A percentile compares a stretch with the other conserved stretches of the same genome.
These are phyloP conservation scores for Leccinum ochraceum DNA, from an alignment of 768 basidiomycete species.

Conservation along the genomic window DNA sequence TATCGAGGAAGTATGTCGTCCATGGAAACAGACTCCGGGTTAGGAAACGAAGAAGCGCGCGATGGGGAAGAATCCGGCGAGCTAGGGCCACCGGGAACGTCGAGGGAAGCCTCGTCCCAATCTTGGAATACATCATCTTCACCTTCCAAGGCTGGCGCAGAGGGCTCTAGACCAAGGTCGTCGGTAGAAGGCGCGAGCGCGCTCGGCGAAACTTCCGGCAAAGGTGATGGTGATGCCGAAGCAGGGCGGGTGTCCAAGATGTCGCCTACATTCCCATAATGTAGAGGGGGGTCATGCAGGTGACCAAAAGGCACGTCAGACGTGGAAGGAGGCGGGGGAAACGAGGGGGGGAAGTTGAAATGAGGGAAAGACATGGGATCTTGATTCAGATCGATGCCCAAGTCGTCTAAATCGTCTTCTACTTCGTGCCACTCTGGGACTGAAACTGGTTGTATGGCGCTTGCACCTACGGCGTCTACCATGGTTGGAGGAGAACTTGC, in stretches of 20 bases:
- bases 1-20: slow-evolving; percentile 31
- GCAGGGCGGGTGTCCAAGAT: slow-evolving; percentile 36
- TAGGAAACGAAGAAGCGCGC: slow-evolving; percentile 4
- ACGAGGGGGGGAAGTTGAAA: slow-evolving; percentile 20
- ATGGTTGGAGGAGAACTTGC: slow-evolving; percentile 52
- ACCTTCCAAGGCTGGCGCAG: slow-evolving; percentile 42
- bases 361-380: slow-evolving; percentile 10
- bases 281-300: slow-evolving; percentile 39
- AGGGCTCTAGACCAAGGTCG: slow-evolving; percentile 40
- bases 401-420: slow-evolving; percentile 36
- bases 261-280: slow-evolving; percentile 34
- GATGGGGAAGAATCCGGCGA: slow-evolving; percentile 9
- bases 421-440: slow-evolving; percentile 59
- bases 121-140: slow-evolving; percentile 23
- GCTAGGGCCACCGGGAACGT: neutral
- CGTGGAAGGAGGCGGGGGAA: slow-evolving; percentile 40
- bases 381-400: slow-evolving; percentile 10
- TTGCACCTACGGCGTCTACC: slow-evolving; percentile 17
- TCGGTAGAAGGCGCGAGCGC: slow-evolving; percentile 37
- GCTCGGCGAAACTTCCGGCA: slow-evolving; percentile 41
- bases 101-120: slow-evolving; percentile 21
- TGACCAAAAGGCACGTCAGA: slow-evolving; percentile 40
- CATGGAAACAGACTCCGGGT: slow-evolving; percentile 5
- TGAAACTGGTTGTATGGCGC: slow-evolving; percentile 35
- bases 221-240: slow-evolving; percentile 44